phyloP scores from a whole-genome alignment of 345 rosid species.

The Diplotaxis tenuifolia region DNA sequence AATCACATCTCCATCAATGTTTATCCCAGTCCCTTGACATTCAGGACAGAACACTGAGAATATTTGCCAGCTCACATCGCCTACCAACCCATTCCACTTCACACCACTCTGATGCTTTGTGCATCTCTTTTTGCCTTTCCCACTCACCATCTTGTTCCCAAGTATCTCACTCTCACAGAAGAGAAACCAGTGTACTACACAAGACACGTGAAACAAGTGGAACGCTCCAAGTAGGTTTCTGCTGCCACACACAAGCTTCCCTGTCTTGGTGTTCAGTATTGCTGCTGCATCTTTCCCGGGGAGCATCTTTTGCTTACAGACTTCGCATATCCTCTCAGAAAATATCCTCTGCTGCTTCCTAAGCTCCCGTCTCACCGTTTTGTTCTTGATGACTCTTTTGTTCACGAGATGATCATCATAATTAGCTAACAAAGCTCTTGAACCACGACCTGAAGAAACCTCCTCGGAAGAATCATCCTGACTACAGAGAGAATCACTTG shows the following conservation, averaged over 20 bases:
- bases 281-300: constrained; percentile 81
- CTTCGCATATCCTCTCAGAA: constrained; percentile 83
- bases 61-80: constrained; percentile 40
- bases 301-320: constrained; percentile 93
- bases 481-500: constrained; percentile 54
- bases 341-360: constrained; percentile 77
- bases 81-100: constrained; percentile 40
- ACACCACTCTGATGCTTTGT: constrained; percentile 46
- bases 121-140: constrained; percentile 51
- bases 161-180: constrained; percentile 69
- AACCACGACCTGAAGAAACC: constrained; percentile 38
- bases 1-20: constrained; percentile 51
- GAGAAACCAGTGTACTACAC: constrained; percentile 91
- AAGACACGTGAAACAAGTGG: constrained; percentile 85
- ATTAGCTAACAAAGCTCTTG: constrained; percentile 46
- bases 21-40: constrained; percentile 86
- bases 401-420: constrained; percentile 61
- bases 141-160: constrained; percentile 39
- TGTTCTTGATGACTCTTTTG: constrained; percentile 56
- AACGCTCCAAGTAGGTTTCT: constrained; percentile 84
- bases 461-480: constrained; percentile 70
- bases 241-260: constrained; percentile 76
- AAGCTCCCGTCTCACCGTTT: constrained; percentile 64
- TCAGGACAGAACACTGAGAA: constrained; percentile 81
- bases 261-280: constrained; percentile 72